Evolutionary conservation across 108 stramenopile genomes (phyloP).

Genomic region (Mediolabrus comicus): DNA sequence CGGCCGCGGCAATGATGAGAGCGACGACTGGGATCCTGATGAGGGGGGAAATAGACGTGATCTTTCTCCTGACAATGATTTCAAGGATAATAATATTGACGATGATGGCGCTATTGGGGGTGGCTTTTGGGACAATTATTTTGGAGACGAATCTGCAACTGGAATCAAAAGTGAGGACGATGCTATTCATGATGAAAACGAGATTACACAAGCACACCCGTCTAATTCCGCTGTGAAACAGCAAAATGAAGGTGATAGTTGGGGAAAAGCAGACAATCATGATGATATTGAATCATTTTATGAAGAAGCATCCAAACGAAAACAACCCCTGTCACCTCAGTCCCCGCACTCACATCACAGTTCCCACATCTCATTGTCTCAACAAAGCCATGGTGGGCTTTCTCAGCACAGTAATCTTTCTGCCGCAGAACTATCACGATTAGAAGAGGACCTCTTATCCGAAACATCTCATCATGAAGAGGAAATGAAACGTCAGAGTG

Average conservation of each 20-base stretch:
- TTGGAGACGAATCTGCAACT: background rate
- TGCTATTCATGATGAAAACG: background rate
- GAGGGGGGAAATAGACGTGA: too few species aligned
- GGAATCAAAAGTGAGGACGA: background rate
- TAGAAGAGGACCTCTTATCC: conserved; percentile 35
- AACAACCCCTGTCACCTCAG: background rate
- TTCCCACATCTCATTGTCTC: background rate
- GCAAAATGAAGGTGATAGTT: background rate
- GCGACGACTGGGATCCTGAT: background rate
- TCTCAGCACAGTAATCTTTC: conserved; percentile 18
- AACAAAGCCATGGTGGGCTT: background rate
- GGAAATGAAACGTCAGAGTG: conserved; percentile 29
- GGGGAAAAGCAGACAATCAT: background rate
- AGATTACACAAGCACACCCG: background rate
- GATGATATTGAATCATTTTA: conserved; percentile 12
- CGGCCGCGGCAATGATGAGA: background rate
- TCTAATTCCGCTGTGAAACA: background rate
- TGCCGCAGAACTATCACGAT: conserved; percentile 25
- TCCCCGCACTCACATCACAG: background rate
- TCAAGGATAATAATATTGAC: background rate
- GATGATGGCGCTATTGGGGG: too few species aligned
- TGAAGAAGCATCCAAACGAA: conserved; percentile 13
- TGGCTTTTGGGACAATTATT: background rate
- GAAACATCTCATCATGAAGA: conserved; percentile 33
- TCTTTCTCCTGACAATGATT: background rate